phyloP scores from a whole-genome alignment of 1,139 yeast species.

The Geotrichum klebahnii region DNA sequence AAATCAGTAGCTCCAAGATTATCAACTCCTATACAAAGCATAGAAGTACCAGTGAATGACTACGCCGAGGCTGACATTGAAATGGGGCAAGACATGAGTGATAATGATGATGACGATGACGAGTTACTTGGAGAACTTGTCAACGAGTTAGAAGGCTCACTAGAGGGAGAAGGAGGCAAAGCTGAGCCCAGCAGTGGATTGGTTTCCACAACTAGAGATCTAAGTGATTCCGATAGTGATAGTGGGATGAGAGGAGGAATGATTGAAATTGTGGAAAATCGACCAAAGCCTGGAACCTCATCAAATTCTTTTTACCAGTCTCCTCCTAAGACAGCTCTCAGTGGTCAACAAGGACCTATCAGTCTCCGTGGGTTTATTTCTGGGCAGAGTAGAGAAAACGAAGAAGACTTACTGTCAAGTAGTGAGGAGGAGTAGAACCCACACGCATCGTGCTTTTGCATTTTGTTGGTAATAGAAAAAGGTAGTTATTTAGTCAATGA shows the following conservation, averaged over 20 bases:
- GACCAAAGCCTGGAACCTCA: background rate
- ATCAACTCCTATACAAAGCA: background rate
- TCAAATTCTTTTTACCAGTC: constrained; percentile 2
- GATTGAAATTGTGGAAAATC: constrained; percentile 16
- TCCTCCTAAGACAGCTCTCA: constrained; percentile 1
- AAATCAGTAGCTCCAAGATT: background rate
- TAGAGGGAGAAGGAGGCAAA: background rate
- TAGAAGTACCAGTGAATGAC: constrained; percentile 1
- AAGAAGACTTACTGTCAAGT: constrained; percentile 19
- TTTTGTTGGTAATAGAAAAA: too few relatives aligned
- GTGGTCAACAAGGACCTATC: constrained; percentile 12
- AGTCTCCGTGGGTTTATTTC: constrained; percentile 16
- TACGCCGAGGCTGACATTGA: constrained; percentile 2
- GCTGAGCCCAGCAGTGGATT: background rate
- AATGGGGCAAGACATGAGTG: constrained; percentile 1
- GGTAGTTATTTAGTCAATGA: too few relatives aligned
- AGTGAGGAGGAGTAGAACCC: constrained; percentile 19
- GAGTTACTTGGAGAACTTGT: constrained; percentile 17
- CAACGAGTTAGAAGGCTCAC: constrained; percentile 13
- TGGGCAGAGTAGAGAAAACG: constrained; percentile 12
- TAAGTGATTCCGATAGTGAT: constrained; percentile 13
- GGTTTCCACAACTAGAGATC: background rate
- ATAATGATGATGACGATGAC: constrained; percentile 16
- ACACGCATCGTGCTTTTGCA: too few relatives aligned
- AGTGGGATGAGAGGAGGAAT: constrained; percentile 5